Percentiles rank a stretch among this genome's conserved stretches.
phyloP scores from a whole-genome alignment of 345 rosid genomes.

The Gynandropsis gynandra region DNA sequence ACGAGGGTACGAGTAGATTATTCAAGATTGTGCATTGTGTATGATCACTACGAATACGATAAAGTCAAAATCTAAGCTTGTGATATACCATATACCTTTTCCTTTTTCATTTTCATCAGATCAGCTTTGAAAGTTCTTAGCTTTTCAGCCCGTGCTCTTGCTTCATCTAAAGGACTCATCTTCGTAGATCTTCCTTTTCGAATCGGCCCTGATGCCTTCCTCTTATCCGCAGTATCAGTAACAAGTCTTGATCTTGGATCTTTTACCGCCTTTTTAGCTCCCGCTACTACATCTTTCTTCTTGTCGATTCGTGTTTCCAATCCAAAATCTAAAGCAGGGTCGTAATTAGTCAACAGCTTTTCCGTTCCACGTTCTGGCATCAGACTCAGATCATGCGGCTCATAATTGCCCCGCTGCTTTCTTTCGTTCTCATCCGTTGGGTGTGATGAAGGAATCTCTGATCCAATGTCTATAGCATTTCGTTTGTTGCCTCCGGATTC shows the following conservation, averaged over 20 bases:
- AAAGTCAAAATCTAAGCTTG: background rate
- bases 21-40: constrained; percentile 5
- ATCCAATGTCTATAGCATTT: constrained; percentile 50
- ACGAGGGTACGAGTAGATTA: background rate
- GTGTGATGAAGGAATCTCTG: constrained; percentile 46
- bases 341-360: constrained; percentile 47
- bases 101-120: constrained; percentile 89
- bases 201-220: constrained; percentile 61
- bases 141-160: constrained; percentile 86
- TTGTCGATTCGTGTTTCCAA: constrained; percentile 42
- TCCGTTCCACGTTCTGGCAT: constrained; percentile 67
- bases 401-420: constrained; percentile 48
- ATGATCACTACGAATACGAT: background rate
- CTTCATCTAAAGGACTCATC: constrained; percentile 85
- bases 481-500: constrained; percentile 38
- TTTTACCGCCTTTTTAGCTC: constrained; percentile 48
- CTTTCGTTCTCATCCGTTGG: constrained; percentile 37
- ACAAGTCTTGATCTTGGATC: constrained; percentile 48
- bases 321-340: constrained; percentile 78
- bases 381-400: constrained; percentile 70
- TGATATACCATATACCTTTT: constrained; percentile 53
- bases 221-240: constrained; percentile 48
- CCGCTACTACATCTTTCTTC: constrained; percentile 37
- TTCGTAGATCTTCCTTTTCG: constrained; percentile 79
- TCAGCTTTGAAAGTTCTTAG: constrained; percentile 89